Percentiles rank a stretch among this genome's conserved stretches.
phyloP scores from a whole-genome alignment of 352 stramenopile genomes.

The Globisporangium camurandrum region DNA sequence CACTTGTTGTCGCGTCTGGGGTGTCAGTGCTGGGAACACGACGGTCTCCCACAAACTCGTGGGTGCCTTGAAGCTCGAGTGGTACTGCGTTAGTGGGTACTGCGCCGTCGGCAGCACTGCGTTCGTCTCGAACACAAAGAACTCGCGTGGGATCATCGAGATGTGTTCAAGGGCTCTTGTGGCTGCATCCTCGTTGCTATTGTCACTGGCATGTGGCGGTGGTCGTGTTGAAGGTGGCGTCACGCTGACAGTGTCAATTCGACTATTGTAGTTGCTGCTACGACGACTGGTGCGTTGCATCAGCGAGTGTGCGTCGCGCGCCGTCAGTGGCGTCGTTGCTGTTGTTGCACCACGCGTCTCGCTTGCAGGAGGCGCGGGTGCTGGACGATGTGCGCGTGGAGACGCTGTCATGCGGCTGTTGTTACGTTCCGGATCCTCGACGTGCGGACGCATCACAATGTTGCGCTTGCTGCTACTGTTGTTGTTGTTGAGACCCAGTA shows the following conservation, averaged over 20 bases:
- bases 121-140: conserved; percentile 72
- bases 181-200: neutral
- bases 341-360: too few species aligned
- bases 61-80: conserved; percentile 32
- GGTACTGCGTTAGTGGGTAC: conserved; percentile 51
- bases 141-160: conserved; percentile 62
- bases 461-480: conserved; percentile 24
- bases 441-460: too few species aligned
- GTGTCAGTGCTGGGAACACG: conserved; percentile 61
- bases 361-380: too few species aligned
- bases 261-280: too few species aligned
- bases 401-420: too few species aligned
- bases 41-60: conserved; percentile 55
- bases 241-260: conserved; percentile 19
- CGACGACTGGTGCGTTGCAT: too few species aligned
- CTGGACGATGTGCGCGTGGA: too few species aligned
- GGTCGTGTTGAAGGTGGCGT: conserved; percentile 8
- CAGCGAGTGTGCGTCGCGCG: too few species aligned
- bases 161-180: conserved; percentile 18
- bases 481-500: conserved; percentile 25
- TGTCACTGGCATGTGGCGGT: neutral
- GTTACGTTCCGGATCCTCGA: too few species aligned
- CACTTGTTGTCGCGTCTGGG: conserved; percentile 63
- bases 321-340: too few species aligned
- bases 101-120: conserved; percentile 37